Base-by-base conservation (phyloP, 306 rosid species). In the Fragaria vesca region DNA sequence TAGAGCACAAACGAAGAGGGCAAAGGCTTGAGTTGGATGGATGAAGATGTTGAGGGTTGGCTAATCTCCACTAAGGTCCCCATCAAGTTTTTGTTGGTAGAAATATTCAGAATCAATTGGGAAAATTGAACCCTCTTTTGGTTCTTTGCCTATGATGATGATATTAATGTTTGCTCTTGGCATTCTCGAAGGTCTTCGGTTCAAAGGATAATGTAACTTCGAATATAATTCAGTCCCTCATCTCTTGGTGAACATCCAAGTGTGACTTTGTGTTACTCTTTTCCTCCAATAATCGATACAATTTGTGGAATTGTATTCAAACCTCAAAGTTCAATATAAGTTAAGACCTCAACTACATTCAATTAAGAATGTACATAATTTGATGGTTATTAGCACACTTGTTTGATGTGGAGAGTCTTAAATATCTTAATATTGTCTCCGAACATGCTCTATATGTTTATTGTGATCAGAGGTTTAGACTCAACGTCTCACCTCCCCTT, bases 41-140 rank as follows among this genome's bases (percentile, higher is more conserved):
- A 26, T 26, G 66, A 61, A 46, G 69, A 75, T 73, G 60, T 3
- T 32, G 46, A 5, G 74, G 61, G 47, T 72, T 72, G 78, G 81
- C 76, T 72, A 70, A 66, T 10, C 79, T 54, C 78, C 85, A 78
- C 78, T 78, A 12, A 81, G 16, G 38, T 20, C 60, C 2, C 46
- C 7, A 75, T 30, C 58, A 15, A 34, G 32, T 47, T 73, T 58
- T 21, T 13, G 51, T 74, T 2, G 58, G 57, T 42, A 12, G 26
- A 42, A 58, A 74, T 36, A 38, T 38, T 38, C 28, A 10, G 46
- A 20, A 36, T 38, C 47, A 6, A 18, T 18, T 15, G 50, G 69
- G 46, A 65, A 65, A 65, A 65, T 40, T 34, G 69, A 34, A 13
- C 40, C 67, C 67, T 28, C 67, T 26, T 40, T 67, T 67, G 45